Evolutionary conservation across 331 rosid species (phyloP), one percentile per base, ranked within the genome.

Genomic region (Malus hybrid): DNA sequence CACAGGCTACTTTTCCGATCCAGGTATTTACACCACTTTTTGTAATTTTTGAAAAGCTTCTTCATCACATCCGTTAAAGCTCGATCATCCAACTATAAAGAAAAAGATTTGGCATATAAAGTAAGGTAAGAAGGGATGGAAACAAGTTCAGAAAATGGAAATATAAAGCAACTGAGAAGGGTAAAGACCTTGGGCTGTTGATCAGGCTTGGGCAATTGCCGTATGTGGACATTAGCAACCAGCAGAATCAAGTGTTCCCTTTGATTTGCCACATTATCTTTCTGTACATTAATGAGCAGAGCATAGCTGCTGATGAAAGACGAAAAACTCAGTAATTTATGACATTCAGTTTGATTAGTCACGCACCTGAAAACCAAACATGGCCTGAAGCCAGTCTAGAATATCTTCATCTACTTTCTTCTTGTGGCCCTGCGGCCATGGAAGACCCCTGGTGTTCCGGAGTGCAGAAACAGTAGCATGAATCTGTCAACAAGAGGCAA

Each of bases 1-100:
- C 98, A 91, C 62, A 93, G 95, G 88, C 97, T 93, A 84, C 98
- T 93, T 91, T 91, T 93, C 82, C 98, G 98, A 65, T 83, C 94
- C 86, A 93, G 85, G 83, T 86, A 93, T 83, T 80, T 90, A 91
- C 98, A 93, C 98, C 98, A 93, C 79, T 75, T 91, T 80, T 86
- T 93, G 86, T 93, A 93, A 80, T 88, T 93, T 79, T 84, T 93
- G 77, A 93, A 91, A 76, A 93, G 98, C 69, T 83, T 93, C 89
- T 90, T 93, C 98, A 93, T 93, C 81, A 93, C 96, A 20, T 73
- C 85, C 39, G 89, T 93, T 75, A 93, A 85, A 69, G 96, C 88
- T 52, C 79, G 87, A 72, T 93, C 98, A 31, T 90, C 94, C 94
- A 93, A 86, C 98, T 93, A 80, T 31, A 84, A 12, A 67, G 44